Base-by-base conservation (phyloP, 2,329 filamentous ascomycete genomes). In the Fusarium napiforme region DNA sequence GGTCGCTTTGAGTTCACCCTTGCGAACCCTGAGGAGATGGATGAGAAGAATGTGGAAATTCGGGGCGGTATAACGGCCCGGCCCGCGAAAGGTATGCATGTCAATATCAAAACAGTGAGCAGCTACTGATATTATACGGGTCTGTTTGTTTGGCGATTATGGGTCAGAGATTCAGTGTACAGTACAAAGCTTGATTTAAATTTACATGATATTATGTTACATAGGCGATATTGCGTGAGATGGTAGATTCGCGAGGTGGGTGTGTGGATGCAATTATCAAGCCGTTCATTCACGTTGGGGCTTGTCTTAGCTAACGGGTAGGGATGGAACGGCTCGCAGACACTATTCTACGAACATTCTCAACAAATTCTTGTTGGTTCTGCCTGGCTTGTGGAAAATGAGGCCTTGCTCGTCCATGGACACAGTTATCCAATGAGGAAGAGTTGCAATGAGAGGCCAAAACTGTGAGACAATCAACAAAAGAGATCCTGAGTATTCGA, bases 71-170 rank as follows among this genome's bases (percentile, higher is more conserved):
- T 96, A 53, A 97, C 95, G 26, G 87, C 90, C 11, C 89, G 90
- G 79, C 95, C 95, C 2, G 88, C 87, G 64, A 91, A 91, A 64
- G 94, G 94, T 1, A 83, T 98, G 79, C 86, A 89, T 77, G 89
- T 96, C 11, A 90, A 87, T 78, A 83, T 93, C 52, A 93, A 85
- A 77, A 84, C 89, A 56, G 78, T 94, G n/a, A 87, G 91, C 30
- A 91, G 90, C 0, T 94, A 92, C 67, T 82, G 65, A 80, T 39
- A 26, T 26, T 19, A 57, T 39, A 53, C 36, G 34, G 46, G 40
- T 60, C 28, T 65, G 32, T 45, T 65, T 45, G 26, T 42, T 15
- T 63, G 49, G 32, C 26, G 36, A 26, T 34, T 36, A 36, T 67
- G 59, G 23, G 45, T 37, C 37, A 8, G 43, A 26, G 23, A 30